Conservation (phyloP, 1,139 yeast species). For the Lodderomyces metapsilosis region DNA sequence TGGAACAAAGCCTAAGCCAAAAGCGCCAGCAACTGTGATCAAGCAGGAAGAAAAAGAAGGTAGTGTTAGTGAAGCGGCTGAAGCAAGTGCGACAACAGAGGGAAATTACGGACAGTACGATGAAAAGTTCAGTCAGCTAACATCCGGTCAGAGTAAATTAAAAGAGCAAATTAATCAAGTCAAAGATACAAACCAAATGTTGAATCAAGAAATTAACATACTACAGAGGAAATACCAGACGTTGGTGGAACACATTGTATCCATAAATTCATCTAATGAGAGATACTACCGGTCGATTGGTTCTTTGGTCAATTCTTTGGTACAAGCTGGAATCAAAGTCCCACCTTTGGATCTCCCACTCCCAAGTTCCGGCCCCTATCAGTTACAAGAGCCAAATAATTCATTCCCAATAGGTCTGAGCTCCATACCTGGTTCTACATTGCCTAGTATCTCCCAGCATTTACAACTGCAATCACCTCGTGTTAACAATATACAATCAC, state of each 20-base stretch:
- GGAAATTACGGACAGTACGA: slow-evolving; percentile 8
- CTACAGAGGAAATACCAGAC: slow-evolving; percentile 61
- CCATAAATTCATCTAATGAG: slow-evolving; percentile 56
- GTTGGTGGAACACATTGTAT: slow-evolving; percentile 57
- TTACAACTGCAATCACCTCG: slow-evolving; percentile 9
- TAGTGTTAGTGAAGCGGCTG: slow-evolving; percentile 4
- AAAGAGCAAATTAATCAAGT: slow-evolving; percentile 46
- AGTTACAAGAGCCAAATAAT: background rate
- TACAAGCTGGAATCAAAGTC: slow-evolving; percentile 62
- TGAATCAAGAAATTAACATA: slow-evolving; percentile 44
- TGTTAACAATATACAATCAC: slow-evolving; percentile 1
- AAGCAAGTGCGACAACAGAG: too few species aligned
- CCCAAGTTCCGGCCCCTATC: slow-evolving; percentile 20
- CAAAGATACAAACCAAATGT: slow-evolving; percentile 38
- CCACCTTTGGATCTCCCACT: slow-evolving; percentile 61
- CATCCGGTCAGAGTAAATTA: slow-evolving; percentile 19
- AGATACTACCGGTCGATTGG: slow-evolving; percentile 53
- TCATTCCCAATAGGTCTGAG: background rate
- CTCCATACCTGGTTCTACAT: slow-evolving; percentile 7
- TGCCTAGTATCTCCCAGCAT: slow-evolving; percentile 12
- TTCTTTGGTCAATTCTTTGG: slow-evolving; percentile 46
- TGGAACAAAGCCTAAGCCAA: background rate
- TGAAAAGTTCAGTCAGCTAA: slow-evolving; percentile 13
- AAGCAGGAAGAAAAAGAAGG: slow-evolving; percentile 7
- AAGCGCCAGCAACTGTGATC: background rate